These are phyloP conservation scores for Crithidia fasciculata DNA, from an alignment of 208 protist genomes.

Conservation along the genomic window DNA sequence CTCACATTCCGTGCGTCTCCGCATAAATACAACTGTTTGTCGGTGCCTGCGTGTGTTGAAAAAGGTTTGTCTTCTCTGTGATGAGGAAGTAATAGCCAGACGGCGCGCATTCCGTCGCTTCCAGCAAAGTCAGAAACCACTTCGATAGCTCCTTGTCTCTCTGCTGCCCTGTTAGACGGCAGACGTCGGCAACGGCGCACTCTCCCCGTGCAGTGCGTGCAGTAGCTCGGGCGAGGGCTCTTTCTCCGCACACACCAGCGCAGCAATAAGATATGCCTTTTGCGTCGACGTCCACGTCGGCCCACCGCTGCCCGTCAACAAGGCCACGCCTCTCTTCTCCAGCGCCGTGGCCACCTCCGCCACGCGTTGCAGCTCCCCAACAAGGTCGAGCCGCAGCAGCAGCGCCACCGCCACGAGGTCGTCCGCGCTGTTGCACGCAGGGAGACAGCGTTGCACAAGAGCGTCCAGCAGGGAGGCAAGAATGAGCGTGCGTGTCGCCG, in stretches of 20 bases:
- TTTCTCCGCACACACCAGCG: constrained; percentile 68
- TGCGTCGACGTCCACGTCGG: constrained; percentile 38
- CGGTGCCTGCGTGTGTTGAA: neutral
- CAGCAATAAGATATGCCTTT: constrained; percentile 75
- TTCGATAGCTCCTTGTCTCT: too few species aligned
- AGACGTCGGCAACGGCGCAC: neutral
- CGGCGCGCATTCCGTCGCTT: too few species aligned
- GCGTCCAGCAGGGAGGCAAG: constrained; percentile 45
- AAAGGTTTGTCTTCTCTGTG: too few species aligned
- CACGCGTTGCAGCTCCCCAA: constrained; percentile 16
- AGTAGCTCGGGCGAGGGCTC: constrained; percentile 44
- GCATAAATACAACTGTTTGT: neutral
- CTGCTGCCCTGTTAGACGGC: too few species aligned
- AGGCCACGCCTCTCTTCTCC: constrained; percentile 5
- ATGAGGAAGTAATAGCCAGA: too few species aligned
- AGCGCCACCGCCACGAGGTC: constrained; percentile 22
- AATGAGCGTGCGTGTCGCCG: constrained; percentile 35
- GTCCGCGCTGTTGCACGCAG: constrained; percentile 18
- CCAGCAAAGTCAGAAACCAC: too few species aligned
- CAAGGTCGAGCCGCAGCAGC: constrained; percentile 12
- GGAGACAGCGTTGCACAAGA: constrained; percentile 32
- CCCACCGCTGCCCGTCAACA: constrained; percentile 5
- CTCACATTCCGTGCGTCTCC: too few species aligned
- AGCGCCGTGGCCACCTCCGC: constrained; percentile 15
- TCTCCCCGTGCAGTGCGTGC: constrained; percentile 32